Conservation (phyloP, 441 rosid genomes). For the Euphorbia schlechtendalii region DNA sequence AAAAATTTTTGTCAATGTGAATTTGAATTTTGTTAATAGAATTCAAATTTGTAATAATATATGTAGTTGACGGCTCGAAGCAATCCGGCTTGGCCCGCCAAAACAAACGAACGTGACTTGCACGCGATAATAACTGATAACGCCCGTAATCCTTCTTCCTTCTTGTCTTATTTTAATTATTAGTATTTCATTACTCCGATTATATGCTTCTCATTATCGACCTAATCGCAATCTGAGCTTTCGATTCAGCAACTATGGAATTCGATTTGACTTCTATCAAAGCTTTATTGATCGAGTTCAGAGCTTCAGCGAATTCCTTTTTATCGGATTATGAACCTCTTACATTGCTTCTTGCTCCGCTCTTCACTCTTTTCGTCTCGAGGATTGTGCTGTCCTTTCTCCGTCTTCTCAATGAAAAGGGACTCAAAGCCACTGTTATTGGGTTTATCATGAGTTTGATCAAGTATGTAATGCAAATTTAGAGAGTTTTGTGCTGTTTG, state of each 20-base stretch:
- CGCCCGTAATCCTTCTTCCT: too few species aligned
- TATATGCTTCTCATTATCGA: neutral
- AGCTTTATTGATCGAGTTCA: slow-evolving; percentile 22
- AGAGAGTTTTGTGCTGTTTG: neutral
- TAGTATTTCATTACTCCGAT: too few species aligned
- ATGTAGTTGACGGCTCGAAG: neutral
- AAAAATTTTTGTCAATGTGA: too few species aligned
- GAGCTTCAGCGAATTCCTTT: slow-evolving; percentile 49
- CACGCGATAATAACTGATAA: slow-evolving; percentile 1
- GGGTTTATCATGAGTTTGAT: slow-evolving; percentile 48
- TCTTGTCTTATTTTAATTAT: neutral
- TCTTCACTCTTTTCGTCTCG: slow-evolving; percentile 56
- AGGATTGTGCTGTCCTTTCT: slow-evolving; percentile 43
- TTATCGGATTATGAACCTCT: slow-evolving; percentile 70
- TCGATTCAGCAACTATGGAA: neutral
- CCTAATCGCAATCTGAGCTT: neutral
- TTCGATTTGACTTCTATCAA: neutral
- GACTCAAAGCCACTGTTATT: slow-evolving; percentile 46
- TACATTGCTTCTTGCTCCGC: slow-evolving; percentile 50
- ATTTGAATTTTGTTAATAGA: too few species aligned
- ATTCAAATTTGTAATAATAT: too few species aligned
- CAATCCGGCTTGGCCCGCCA: neutral
- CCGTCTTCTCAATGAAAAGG: slow-evolving; percentile 45
- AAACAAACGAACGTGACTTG: neutral
- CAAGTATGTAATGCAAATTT: slow-evolving; percentile 37